Percentiles rank a stretch among this genome's conserved stretches.
Conservation (phyloP, 805 yeast genomes). For the Suhomyces sp. region DNA sequence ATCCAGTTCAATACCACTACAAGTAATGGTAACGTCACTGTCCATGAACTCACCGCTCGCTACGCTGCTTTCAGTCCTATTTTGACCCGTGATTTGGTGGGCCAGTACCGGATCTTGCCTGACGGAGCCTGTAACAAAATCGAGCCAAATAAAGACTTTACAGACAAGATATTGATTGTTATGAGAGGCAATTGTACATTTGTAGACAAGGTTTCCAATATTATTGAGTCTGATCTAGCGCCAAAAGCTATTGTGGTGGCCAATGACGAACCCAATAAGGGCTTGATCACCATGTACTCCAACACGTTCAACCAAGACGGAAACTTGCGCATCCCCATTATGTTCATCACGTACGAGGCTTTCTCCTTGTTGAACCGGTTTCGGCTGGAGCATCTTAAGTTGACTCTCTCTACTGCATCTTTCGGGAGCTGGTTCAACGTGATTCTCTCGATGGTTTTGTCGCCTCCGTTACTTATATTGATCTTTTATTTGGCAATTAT, state of each 20-base stretch:
- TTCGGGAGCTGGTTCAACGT: slow-evolving; percentile 38
- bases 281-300: slow-evolving; percentile 56
- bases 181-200: slow-evolving; percentile 38
- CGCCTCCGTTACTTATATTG: slow-evolving; percentile 41
- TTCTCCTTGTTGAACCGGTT: slow-evolving; percentile 18
- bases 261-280: slow-evolving; percentile 45
- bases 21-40: slow-evolving; percentile 10
- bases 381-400: slow-evolving; percentile 4
- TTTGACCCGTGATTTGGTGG: slow-evolving; percentile 20
- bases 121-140: slow-evolving; percentile 26
- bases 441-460: slow-evolving; percentile 39
- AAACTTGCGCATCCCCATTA: slow-evolving; percentile 42
- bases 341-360: slow-evolving; percentile 49
- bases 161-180: slow-evolving; percentile 26
- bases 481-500: slow-evolving; percentile 31
- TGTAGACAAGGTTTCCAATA: slow-evolving; percentile 46
- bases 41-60: slow-evolving; percentile 26
- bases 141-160: slow-evolving; percentile 13
- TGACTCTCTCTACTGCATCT: slow-evolving; percentile 30
- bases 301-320: slow-evolving; percentile 40
- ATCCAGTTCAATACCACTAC: slow-evolving; percentile 28
- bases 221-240: slow-evolving; percentile 29
- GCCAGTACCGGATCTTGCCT: slow-evolving; percentile 25
- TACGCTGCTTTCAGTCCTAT: slow-evolving; percentile 43
- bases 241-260: slow-evolving; percentile 57